Evolutionary conservation across 1,284 basidiomycete species (phyloP).

Genomic region (Apiotrichum gracile): DNA sequence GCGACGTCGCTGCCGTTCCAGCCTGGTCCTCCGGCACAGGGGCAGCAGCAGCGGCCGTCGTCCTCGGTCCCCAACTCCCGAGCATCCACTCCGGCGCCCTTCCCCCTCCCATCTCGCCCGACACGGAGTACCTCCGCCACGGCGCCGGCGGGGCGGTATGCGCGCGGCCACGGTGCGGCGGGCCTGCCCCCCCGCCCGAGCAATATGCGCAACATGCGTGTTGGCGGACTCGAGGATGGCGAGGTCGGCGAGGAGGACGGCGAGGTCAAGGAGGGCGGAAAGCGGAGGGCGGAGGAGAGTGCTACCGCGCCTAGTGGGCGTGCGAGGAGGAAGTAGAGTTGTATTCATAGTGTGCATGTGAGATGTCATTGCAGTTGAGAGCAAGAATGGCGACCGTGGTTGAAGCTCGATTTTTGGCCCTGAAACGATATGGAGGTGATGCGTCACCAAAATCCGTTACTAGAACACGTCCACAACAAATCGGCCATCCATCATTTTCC

Average conservation of each 20-base stretch:
- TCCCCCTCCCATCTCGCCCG: not conserved
- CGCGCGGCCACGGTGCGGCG: not conserved
- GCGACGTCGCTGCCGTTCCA: constrained; percentile 30
- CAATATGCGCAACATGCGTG: not conserved
- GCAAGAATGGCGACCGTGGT: no score
- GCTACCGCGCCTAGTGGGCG: not conserved
- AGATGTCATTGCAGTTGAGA: no score
- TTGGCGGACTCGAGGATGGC: not conserved
- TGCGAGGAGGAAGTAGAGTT: not conserved
- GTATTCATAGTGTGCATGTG: not conserved
- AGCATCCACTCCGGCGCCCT: constrained; percentile 5
- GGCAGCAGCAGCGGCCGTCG: not conserved
- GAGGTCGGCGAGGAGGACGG: constrained; percentile 9
- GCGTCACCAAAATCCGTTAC: no score
- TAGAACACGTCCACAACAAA: not conserved
- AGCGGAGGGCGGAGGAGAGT: not conserved
- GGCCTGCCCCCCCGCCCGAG: constrained; percentile 8
- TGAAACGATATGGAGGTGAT: no score
- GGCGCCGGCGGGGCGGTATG: not conserved
- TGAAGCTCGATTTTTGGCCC: no score
- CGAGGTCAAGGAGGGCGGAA: constrained; percentile 8
- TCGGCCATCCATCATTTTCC: no score
- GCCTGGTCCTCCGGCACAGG: constrained; percentile 10
- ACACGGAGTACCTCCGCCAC: not conserved
- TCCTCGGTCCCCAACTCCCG: constrained; percentile 6